phyloP scores from a whole-genome alignment of 2,329 filamentous ascomycete species.

The Colletotrichum sp. region DNA sequence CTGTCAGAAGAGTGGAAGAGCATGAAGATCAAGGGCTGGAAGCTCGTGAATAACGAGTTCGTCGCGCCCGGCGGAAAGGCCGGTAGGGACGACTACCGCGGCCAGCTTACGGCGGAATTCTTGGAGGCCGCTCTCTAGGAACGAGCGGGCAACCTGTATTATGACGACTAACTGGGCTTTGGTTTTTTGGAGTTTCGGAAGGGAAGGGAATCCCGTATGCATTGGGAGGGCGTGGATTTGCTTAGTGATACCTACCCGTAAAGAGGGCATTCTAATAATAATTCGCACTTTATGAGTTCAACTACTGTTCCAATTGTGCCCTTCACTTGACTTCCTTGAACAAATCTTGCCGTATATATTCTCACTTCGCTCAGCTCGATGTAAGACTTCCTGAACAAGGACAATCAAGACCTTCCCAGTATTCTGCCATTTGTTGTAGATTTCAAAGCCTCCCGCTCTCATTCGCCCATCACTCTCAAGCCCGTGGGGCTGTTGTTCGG shows the following conservation, averaged over 20 bases:
- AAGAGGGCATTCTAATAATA: neutral
- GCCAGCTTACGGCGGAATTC: conserved; percentile 41
- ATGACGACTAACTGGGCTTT: neutral
- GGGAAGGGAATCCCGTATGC: neutral
- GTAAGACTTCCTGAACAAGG: neutral
- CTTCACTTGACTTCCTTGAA: too few relatives aligned
- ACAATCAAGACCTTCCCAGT: fast-evolving
- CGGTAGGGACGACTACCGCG: conserved; percentile 11
- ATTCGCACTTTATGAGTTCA: neutral
- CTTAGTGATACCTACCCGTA: neutral
- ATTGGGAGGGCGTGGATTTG: conserved; percentile 1
- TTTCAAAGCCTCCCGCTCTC: neutral
- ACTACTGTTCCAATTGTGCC: neutral
- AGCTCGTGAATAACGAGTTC: conserved; percentile 53
- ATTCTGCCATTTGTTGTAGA: fast-evolving
- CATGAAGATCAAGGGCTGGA: conserved; percentile 73
- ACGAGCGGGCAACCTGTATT: neutral
- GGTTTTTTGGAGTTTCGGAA: neutral
- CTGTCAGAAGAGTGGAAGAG: conserved; percentile 73
- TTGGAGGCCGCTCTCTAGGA: conserved; percentile 33
- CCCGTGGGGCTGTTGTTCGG: neutral
- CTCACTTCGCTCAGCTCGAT: fast-evolving
- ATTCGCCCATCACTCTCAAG: neutral
- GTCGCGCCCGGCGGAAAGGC: conserved; percentile 36
- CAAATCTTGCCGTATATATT: neutral